A percentile compares a stretch with the other conserved stretches of the same genome.
phyloP scores from a whole-genome alignment of 2,329 filamentous ascomycete genomes.

The Beauveria pseudobassiana region DNA sequence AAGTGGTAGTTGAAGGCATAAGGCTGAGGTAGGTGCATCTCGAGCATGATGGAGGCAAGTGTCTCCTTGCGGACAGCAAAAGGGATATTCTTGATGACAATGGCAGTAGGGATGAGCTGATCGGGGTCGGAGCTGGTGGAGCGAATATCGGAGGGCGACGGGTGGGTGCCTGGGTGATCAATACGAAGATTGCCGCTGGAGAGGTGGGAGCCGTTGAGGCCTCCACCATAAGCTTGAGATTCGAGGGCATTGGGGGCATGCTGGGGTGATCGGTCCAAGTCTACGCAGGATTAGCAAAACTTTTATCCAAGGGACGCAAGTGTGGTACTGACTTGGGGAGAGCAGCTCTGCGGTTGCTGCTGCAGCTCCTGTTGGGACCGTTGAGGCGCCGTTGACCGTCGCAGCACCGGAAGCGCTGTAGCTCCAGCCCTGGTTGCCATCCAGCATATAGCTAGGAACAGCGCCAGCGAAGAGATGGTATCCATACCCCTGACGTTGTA shows the following conservation, averaged over 20 bases:
- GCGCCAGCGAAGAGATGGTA: slow-evolving; percentile 31
- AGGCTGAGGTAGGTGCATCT: slow-evolving; percentile 84
- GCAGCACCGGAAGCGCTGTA: slow-evolving; percentile 60
- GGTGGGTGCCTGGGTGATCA: slow-evolving; percentile 32
- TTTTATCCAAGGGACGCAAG: background rate
- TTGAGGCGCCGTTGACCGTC: slow-evolving; percentile 58
- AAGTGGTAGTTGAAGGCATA: slow-evolving; percentile 99
- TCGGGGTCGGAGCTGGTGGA: slow-evolving; percentile 52
- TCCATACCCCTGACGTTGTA: slow-evolving; percentile 53
- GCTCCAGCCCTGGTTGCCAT: slow-evolving; percentile 77
- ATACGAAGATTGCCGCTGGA: slow-evolving; percentile 36
- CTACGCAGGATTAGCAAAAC: slow-evolving; percentile 22
- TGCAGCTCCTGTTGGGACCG: slow-evolving; percentile 50
- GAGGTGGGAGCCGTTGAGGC: slow-evolving; percentile 29
- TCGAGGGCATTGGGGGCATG: slow-evolving; percentile 33
- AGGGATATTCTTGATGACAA: slow-evolving; percentile 99
- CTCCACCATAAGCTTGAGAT: slow-evolving; percentile 28
- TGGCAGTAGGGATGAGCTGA: slow-evolving; percentile 93
- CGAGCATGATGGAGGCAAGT: slow-evolving; percentile 86
- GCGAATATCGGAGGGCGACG: slow-evolving; percentile 33
- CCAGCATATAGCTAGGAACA: slow-evolving; percentile 43
- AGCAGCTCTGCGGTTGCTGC: slow-evolving; percentile 49
- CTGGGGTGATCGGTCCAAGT: slow-evolving; percentile 43
- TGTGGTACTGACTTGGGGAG: slow-evolving; percentile 57
- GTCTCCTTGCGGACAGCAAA: slow-evolving; percentile 98